Evolutionary conservation across 2,329 filamentous ascomycete genomes (phyloP).

Genomic region (Aureobasidium melanogenum): DNA sequence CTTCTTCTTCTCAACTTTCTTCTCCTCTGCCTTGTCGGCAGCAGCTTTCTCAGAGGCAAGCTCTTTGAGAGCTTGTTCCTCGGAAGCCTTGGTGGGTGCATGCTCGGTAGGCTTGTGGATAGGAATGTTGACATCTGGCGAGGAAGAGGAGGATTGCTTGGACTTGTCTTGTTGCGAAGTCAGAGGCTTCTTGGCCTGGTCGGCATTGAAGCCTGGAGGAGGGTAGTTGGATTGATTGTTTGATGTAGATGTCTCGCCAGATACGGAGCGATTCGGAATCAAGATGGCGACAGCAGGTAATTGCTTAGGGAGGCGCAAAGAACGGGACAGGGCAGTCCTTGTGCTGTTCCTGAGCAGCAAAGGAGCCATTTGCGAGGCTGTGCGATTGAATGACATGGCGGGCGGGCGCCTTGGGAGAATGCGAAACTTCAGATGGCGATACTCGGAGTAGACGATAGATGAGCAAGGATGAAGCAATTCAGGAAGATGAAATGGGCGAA

Average conservation of each 20-base stretch:
- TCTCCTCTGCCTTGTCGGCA: conserved; percentile 38
- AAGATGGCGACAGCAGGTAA: conserved; percentile 50
- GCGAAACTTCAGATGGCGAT: background rate
- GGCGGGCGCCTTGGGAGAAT: conserved; percentile 14
- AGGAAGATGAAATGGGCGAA: background rate
- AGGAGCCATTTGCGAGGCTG: conserved; percentile 37
- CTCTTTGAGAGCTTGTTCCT: conserved; percentile 49
- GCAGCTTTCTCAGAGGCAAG: conserved; percentile 52
- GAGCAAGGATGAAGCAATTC: background rate
- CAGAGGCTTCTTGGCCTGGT: conserved; percentile 79
- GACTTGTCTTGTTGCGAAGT: conserved; percentile 34
- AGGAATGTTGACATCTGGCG: conserved; percentile 23
- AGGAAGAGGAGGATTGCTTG: conserved; percentile 16
- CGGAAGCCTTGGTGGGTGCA: conserved; percentile 39
- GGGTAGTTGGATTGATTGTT: conserved; percentile 49
- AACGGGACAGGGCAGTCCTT: conserved; percentile 32
- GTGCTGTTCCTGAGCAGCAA: conserved; percentile 37
- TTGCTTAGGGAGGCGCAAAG: conserved; percentile 38
- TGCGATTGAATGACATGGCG: conserved; percentile 38
- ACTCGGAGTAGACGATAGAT: conserved; percentile 7
- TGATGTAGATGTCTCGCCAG: conserved; percentile 49
- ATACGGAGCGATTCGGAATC: conserved; percentile 42
- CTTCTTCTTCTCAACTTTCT: conserved; percentile 51
- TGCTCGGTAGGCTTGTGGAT: conserved; percentile 33
- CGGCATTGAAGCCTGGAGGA: conserved; percentile 84